These are phyloP conservation scores for Leishmania major DNA, from an alignment of 208 protist species.

Conservation along the genomic window DNA sequence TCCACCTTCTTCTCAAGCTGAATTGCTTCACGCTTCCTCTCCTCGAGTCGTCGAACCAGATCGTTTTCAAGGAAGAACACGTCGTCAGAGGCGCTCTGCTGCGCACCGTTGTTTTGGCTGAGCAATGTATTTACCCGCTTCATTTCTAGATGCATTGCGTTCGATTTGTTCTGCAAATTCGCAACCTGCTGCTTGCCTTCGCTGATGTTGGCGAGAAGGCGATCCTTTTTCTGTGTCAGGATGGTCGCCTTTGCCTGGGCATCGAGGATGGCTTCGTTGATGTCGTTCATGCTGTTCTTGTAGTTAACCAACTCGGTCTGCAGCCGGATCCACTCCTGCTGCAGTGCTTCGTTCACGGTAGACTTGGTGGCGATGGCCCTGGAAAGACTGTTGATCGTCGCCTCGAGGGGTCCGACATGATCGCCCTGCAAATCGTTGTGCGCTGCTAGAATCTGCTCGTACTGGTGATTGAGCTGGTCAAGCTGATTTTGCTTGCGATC, in stretches of 20 bases:
- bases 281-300: conserved; percentile 89
- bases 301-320: conserved; percentile 95
- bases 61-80: conserved; percentile 93
- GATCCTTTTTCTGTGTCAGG: conserved; percentile 89
- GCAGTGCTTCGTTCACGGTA: conserved; percentile 91
- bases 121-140: conserved; percentile 94
- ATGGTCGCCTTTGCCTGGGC: conserved; percentile 87
- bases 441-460: conserved; percentile 81
- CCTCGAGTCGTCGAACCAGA: conserved; percentile 87
- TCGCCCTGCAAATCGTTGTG: conserved; percentile 73
- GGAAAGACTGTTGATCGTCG: conserved; percentile 94
- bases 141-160: conserved; percentile 93
- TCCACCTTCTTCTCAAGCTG: conserved; percentile 89
- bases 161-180: conserved; percentile 78
- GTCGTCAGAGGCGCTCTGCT: conserved; percentile 84
- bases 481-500: conserved; percentile 96
- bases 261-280: conserved; percentile 90
- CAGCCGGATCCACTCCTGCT: conserved; percentile 95
- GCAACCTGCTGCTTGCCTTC: conserved; percentile 84
- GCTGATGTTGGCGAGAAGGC: conserved; percentile 75
- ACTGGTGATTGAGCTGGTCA: conserved; percentile 95
- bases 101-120: conserved; percentile 75
- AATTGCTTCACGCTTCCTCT: conserved; percentile 91
- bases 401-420: conserved; percentile 94
- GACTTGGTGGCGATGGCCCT: conserved; percentile 92